These are phyloP conservation scores for Verticillium nubilum DNA, from an alignment of 2,329 filamentous ascomycete species.

Conservation along the genomic window DNA sequence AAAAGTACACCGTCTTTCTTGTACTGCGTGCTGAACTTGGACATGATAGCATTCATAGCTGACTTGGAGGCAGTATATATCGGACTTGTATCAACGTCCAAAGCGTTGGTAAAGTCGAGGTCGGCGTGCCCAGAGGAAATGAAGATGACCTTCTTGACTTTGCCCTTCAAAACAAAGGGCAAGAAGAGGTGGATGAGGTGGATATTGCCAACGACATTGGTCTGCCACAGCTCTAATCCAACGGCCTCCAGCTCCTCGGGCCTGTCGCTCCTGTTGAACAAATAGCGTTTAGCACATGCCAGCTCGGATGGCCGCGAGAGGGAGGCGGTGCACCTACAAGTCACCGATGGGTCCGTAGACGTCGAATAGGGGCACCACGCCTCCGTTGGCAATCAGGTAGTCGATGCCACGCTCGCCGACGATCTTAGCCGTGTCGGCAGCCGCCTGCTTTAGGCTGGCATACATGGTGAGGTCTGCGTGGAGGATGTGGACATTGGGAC, in stretches of 20 bases:
- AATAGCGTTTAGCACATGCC: background rate
- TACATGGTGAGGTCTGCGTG: slow-evolving; percentile 37
- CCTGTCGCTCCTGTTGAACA: slow-evolving; percentile 2
- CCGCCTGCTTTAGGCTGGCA: slow-evolving; percentile 26
- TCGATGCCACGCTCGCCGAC: slow-evolving; percentile 34
- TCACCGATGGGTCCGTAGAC: slow-evolving; percentile 25
- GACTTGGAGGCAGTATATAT: slow-evolving; percentile 46
- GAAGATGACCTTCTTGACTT: slow-evolving; percentile 47
- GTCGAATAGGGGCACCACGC: slow-evolving; percentile 21
- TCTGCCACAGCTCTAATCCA: slow-evolving; percentile 13
- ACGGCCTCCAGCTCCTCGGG: slow-evolving; percentile 6
- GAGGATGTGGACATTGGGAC: slow-evolving; percentile 32
- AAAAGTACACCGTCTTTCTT: slow-evolving; percentile 45
- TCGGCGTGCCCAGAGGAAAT: slow-evolving; percentile 46
- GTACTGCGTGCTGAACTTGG: slow-evolving; percentile 48
- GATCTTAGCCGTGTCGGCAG: slow-evolving; percentile 20
- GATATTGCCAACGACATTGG: slow-evolving; percentile 47
- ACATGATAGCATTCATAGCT: slow-evolving; percentile 45
- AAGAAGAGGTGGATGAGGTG: slow-evolving; percentile 47
- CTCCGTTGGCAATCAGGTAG: slow-evolving; percentile 48
- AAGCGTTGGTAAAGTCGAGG: slow-evolving; percentile 30
- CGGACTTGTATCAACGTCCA: slow-evolving; percentile 24
- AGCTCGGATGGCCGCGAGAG: background rate
- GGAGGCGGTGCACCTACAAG: slow-evolving; percentile 23
- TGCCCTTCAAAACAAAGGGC: slow-evolving; percentile 44